Base-by-base conservation (phyloP, 2,329 filamentous ascomycete species). In the Fonsecaea monophora region DNA sequence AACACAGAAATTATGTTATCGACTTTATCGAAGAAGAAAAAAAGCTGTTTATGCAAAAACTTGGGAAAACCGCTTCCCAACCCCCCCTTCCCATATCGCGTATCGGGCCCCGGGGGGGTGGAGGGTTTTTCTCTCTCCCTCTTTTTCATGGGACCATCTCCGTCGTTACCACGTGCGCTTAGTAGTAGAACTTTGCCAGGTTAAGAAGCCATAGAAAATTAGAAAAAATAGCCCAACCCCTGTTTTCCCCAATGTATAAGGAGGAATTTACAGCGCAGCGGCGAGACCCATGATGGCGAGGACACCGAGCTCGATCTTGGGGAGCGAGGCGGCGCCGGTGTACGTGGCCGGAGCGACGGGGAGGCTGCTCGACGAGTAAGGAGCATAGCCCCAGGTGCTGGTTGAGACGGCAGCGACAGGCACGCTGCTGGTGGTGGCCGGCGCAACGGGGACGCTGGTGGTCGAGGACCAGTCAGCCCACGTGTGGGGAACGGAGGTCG, bases 271-370 rank as follows among this genome's bases (percentile, higher is more conserved):
- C 59, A 61, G 53, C 6, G 59, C 59, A 37, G 48, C 59, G 25
- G 59, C 59, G 13, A 61, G 59, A 61, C 59, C 59, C 59, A 61
- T 37, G 59, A 61, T 45, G 59, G 59, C 59, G 8, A 61, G 59
- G 59, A 61, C 59, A 61, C 59, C 59, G 59, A 61, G 59, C 59
- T 61, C 59, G 53, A 62, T 25, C 60, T 56, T 62, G 53, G 60
- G 60, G 21, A 62, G 60, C 35, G 60, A 42, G 53, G 60, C 60
- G 38, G 60, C 60, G 35, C 60, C 60, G 12, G 60, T 55, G 60
- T 13, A 62, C 12, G 37, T 56, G 48, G 59, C 59, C 21, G 59
- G 45, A 48, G 59, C 59, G 18, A 61, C 59, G 7, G 59, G 59
- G 21, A 48, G 18, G 34, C 45, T 35, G 59, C 21, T 60, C 4